Base-by-base conservation (phyloP, 73 alveolate genomes). In the Blepharisma stoltei region DNA sequence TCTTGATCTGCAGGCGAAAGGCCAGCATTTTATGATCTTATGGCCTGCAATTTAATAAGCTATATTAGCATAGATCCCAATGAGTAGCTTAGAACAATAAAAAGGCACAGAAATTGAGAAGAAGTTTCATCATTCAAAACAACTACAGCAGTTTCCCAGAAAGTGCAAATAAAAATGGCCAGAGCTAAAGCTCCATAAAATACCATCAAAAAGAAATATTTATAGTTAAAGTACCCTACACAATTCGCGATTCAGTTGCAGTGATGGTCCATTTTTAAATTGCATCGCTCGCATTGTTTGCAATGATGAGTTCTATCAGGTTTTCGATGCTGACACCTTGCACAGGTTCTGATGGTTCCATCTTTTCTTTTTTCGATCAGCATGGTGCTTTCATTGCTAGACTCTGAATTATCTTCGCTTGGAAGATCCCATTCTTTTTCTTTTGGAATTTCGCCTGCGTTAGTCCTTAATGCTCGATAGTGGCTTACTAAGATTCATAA, bases 231-330 rank as follows among this genome's bases (percentile, higher is more conserved):
- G 71, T 83, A 70, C 7, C 96, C 97, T 47, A 92, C 86, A 6
- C 98, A 92, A 65, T 87, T 92, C 47, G 84, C 87, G 4, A 92
- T 76, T 95, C 98, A 92, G 6, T 92, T 94, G 70, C 98, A 92
- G 76, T 92, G 98, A 77, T 92, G 98, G 69, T 92, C 96, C 97
- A 91, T 91, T 73, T 80, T 91, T 6, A 89, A 67, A 14, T 85
- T 66, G 71, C 98, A 92, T 54, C 78, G 70, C 44, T 90, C 87
- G 81, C 96, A 92, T 55, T 79, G 69, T 11, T 83, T 78, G 82
- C 98, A 92, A 69, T 92, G 98, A 75, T 92, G 96, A 50, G 92
- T 76, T 66, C 98, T 71, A 46, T 86, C 94, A 14, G 94, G 95
- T 82, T 92, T 91, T 6, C 79, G 53, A 60, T 78, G 76, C 32